Base-by-base conservation (phyloP, 371 early-diverging fungal species). In the Entomophthora muscae region DNA sequence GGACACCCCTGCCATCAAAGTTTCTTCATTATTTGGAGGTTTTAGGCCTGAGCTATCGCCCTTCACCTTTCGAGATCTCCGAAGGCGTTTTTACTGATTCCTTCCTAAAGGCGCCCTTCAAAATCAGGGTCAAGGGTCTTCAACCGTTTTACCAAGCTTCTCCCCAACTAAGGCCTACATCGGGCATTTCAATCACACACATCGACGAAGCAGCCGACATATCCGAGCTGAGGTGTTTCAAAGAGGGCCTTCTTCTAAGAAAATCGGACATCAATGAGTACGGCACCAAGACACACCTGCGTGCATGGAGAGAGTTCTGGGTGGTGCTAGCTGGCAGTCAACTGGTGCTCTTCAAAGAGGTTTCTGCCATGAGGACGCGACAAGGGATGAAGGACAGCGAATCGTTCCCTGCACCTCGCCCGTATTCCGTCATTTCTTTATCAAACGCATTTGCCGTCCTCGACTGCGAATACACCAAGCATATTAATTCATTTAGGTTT, bases 321-420 rank as follows among this genome's bases (percentile, higher is more conserved):
- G 77, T 86, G 53, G 82, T 88, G 17, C 68, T 89, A 42, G 83
- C 84, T 66, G 88, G 89, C 27, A 85, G 83, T 52, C 86, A 87
- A 61, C 73, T 89, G 61, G 77, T 88, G 55, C 80, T 89, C 55
- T 87, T 89, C 68, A 73, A 76, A 1, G 83, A 83, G 53, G 57
- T 76, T 3, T 60, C 72, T 64, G 79, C 80, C 70, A 78, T 66
- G 66, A n/a, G n/a, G 21, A 24, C 33, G 2, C 26, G 57, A 21
- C 26, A 33, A 23, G 33, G 23, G 21, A 30, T 65, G 12, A 51
- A 69, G 5, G 66, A 68, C 3, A 53, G 65, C 23, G 58, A 58
- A 3, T 62, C 55, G 3, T 66, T 66, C 22, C 59, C 71, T 13
- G 73, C 76, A 0, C 71, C 78, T 27, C 67, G 71, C 27, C 76